Evolutionary conservation across 257 asterid species (phyloP).

Genomic region (Lycium ferocissimum): DNA sequence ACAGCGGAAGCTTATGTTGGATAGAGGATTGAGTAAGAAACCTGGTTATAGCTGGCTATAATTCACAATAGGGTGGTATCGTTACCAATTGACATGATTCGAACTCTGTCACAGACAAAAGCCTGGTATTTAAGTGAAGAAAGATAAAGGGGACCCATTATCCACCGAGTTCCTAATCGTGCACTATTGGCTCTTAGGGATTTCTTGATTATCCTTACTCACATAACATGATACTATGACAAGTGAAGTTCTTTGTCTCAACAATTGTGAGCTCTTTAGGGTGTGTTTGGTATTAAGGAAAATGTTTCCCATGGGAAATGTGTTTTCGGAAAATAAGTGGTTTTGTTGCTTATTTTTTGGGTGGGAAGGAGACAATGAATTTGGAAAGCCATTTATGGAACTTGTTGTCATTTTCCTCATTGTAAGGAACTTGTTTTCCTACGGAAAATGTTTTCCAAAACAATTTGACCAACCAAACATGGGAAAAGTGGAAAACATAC

Average conservation of each 20-base stretch:
- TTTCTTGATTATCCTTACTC: not conserved
- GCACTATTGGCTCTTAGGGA: not conserved
- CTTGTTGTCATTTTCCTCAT: too few relatives aligned
- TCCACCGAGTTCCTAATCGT: not conserved
- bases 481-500: too few relatives aligned
- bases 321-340: too few relatives aligned
- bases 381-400: too few relatives aligned
- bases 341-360: too few relatives aligned
- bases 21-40: constrained; percentile 54
- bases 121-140: constrained; percentile 17
- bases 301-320: too few relatives aligned
- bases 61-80: constrained; percentile 8
- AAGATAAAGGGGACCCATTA: not conserved
- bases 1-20: constrained; percentile 53
- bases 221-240: not conserved
- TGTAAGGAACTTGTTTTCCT: too few relatives aligned
- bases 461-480: too few relatives aligned
- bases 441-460: too few relatives aligned
- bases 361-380: too few relatives aligned
- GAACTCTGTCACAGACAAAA: not conserved
- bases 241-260: not conserved
- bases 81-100: not conserved
- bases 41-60: constrained; percentile 68
- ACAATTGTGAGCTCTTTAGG: not conserved
- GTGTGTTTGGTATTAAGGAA: too few relatives aligned